Percentiles rank a stretch among this genome's conserved stretches.
phyloP scores from a whole-genome alignment of 352 stramenopile species.

The Globisporangium apiculatum region DNA sequence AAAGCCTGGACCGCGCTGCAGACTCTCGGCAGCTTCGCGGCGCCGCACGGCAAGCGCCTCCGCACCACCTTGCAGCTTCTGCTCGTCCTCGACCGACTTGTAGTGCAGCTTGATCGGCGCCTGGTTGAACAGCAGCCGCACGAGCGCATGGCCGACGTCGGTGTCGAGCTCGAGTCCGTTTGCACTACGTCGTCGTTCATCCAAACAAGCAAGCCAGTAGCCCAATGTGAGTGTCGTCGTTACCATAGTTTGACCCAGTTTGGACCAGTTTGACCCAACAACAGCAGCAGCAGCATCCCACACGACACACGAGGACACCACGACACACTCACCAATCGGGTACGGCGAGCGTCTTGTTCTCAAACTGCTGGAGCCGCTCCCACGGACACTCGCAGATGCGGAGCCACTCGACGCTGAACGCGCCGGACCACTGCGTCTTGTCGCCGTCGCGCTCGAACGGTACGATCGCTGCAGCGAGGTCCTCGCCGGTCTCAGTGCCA shows the following conservation, averaged over 20 bases:
- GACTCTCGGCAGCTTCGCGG: constrained; percentile 66
- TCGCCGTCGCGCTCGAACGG: constrained; percentile 47
- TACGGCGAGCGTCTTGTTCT: constrained; percentile 57
- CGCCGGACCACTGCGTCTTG: constrained; percentile 42
- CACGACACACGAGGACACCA: constrained; percentile 8
- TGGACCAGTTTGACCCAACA: no score
- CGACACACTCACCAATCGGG: constrained; percentile 31
- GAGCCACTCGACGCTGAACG: constrained; percentile 77
- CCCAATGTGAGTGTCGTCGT: constrained; percentile 1
- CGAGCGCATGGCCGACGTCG: constrained; percentile 59
- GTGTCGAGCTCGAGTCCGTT: constrained; percentile 64
- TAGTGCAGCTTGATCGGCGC: constrained; percentile 79
- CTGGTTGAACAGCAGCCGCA: constrained; percentile 79
- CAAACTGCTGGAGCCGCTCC: constrained; percentile 65
- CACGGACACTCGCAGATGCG: constrained; percentile 85
- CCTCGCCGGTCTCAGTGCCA: constrained; percentile 36
- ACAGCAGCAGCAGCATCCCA: neutral
- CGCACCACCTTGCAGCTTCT: constrained; percentile 57
- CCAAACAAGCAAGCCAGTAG: neutral
- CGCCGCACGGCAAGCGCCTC: constrained; percentile 66
- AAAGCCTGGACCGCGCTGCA: constrained; percentile 21
- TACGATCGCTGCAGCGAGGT: constrained; percentile 36
- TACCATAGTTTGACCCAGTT: no score
- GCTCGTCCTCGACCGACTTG: constrained; percentile 78
- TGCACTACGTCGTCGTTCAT: constrained; percentile 19